These are phyloP conservation scores for Saccharomyces hybrid DNA, from an alignment of 1,139 yeast species.

Conservation along the genomic window DNA sequence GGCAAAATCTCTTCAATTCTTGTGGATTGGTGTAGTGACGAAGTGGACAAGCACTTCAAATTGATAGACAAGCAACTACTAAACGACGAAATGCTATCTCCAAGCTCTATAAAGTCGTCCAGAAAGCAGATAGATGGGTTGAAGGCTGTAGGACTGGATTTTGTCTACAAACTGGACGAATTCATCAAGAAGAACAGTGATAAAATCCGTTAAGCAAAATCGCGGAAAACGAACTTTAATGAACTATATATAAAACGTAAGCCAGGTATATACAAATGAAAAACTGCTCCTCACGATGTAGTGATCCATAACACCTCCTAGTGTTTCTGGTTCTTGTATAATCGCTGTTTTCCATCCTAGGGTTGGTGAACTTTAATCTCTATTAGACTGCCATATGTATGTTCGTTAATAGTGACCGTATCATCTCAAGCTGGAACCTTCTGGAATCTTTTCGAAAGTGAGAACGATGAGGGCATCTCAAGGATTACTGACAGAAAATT, in stretches of 20 bases:
- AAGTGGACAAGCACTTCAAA: constrained; percentile 53
- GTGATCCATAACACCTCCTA: too few species aligned
- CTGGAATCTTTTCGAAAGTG: not conserved
- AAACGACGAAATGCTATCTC: constrained; percentile 50
- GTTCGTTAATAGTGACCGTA: not conserved
- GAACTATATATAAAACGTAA: not conserved
- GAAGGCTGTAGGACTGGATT: constrained; percentile 62
- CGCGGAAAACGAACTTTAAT: not conserved
- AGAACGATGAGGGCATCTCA: not conserved
- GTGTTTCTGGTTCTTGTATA: too few species aligned
- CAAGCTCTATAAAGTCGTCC: constrained; percentile 45
- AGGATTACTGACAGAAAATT: not conserved
- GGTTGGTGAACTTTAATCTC: not conserved
- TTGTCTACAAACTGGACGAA: constrained; percentile 39
- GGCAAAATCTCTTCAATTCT: constrained; percentile 36
- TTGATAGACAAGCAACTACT: constrained; percentile 61
- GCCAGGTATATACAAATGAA: not conserved
- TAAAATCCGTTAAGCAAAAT: constrained; percentile 10
- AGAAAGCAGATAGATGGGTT: constrained; percentile 55
- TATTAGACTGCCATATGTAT: not conserved
- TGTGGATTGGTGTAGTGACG: constrained; percentile 65
- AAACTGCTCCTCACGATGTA: too few species aligned
- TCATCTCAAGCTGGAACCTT: not conserved
- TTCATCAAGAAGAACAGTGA: constrained; percentile 25
- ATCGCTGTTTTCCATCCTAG: not conserved